Evolutionary conservation across 441 rosid species (phyloP).

Genomic region (Corymbia citriodora): DNA sequence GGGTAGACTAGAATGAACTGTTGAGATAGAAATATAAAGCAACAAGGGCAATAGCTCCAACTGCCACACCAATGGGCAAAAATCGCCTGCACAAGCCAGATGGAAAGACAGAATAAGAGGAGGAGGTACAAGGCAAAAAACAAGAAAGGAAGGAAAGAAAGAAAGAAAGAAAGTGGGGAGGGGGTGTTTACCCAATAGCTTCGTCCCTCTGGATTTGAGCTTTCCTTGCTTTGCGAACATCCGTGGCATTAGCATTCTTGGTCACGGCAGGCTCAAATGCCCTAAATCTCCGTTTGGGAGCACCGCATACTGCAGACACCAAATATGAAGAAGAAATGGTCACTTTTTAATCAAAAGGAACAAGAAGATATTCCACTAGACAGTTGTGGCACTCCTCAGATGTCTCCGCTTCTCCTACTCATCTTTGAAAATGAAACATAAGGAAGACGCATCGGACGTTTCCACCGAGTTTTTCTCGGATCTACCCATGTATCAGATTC

Average conservation of each 20-base stretch:
- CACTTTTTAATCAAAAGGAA: background rate
- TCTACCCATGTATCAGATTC: background rate
- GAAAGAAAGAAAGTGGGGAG: background rate
- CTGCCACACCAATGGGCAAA: slow-evolving; percentile 63
- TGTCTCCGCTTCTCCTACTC: background rate
- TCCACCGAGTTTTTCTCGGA: background rate
- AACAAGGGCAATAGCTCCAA: slow-evolving; percentile 62
- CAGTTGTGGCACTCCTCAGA: background rate
- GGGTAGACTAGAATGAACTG: slow-evolving; percentile 16
- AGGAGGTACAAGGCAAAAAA: background rate
- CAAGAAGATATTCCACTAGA: background rate
- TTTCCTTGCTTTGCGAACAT: slow-evolving; percentile 69
- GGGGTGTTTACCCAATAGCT: slow-evolving; percentile 50
- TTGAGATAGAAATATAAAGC: slow-evolving; percentile 81
- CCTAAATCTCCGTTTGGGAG: slow-evolving; percentile 88
- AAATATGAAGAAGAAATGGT: background rate
- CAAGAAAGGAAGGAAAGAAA: background rate
- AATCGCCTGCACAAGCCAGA: slow-evolving; percentile 41
- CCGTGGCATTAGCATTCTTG: slow-evolving; percentile 52
- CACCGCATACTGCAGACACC: slow-evolving; percentile 72
- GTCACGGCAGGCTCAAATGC: slow-evolving; percentile 48
- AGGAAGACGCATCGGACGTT: background rate
- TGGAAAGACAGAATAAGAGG: background rate
- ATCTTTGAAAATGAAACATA: background rate
- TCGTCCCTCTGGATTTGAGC: slow-evolving; percentile 66